Evolutionary conservation across 495 filamentous ascomycete species (phyloP).

Genomic region (Penicillium chermesinum): DNA sequence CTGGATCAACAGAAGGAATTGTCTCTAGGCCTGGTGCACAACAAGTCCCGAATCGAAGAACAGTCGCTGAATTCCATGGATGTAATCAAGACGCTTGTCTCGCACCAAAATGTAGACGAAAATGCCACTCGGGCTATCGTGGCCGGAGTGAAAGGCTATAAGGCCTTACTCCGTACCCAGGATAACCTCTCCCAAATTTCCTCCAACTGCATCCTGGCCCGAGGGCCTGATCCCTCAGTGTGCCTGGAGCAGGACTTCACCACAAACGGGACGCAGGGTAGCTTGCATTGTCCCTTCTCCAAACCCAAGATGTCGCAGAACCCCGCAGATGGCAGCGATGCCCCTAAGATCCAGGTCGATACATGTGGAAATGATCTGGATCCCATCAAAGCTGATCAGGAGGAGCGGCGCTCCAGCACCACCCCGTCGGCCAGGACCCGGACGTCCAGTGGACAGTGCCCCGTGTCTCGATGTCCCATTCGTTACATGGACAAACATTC

Average conservation of each 20-base stretch:
- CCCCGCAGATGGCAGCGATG: conserved; percentile 22
- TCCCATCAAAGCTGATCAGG: conserved; percentile 42
- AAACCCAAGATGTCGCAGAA: conserved; percentile 30
- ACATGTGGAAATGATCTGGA: conserved; percentile 38
- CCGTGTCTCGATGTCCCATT: conserved; percentile 82
- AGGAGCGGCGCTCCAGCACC: conserved; percentile 35
- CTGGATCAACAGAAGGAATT: conserved; percentile 28
- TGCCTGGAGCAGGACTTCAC: conserved; percentile 44
- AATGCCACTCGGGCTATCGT: conserved; percentile 32
- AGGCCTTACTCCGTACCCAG: conserved; percentile 30
- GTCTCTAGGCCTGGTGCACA: conserved; percentile 27
- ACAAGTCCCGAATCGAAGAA: conserved; percentile 22
- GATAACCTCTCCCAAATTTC: conserved; percentile 23
- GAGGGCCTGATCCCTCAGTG: conserved; percentile 29
- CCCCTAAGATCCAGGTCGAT: conserved; percentile 26
- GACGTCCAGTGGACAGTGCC: conserved; percentile 60
- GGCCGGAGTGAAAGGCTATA: conserved; percentile 38
- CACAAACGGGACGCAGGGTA: conserved; percentile 39
- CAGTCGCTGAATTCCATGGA: conserved; percentile 35
- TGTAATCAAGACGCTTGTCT: conserved; percentile 43
- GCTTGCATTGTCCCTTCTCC: conserved; percentile 43
- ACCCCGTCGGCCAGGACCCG: conserved; percentile 44
- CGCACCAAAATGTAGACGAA: conserved; percentile 43
- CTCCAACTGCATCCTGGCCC: conserved; percentile 34
- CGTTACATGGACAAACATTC: conserved; percentile 84